Evolutionary conservation across 257 asterid species (phyloP).

Genomic region (Solanum ossicruentum): DNA sequence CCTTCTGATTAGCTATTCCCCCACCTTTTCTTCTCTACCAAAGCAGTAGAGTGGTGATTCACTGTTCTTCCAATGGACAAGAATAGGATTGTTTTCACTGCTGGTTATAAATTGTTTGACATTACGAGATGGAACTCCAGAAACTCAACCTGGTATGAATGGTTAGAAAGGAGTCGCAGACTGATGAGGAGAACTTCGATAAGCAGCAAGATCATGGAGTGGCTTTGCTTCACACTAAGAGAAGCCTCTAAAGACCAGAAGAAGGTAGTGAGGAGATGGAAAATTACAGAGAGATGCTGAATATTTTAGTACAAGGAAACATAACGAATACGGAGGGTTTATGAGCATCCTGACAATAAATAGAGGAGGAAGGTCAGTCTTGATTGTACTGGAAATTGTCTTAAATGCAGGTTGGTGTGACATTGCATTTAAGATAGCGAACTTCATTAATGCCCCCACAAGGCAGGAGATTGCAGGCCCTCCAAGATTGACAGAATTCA

Average conservation of each 20-base stretch:
- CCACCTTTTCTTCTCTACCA: background rate
- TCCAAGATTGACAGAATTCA: background rate
- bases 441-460: background rate
- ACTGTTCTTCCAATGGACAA: background rate
- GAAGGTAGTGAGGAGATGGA: background rate
- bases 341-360: background rate
- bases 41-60: background rate
- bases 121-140: background rate
- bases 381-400: background rate
- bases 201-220: background rate
- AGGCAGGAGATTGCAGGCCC: background rate
- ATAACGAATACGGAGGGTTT: background rate
- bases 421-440: background rate
- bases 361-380: background rate
- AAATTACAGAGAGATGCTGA: background rate
- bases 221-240: background rate
- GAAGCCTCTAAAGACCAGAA: background rate
- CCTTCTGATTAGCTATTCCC: background rate
- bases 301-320: background rate
- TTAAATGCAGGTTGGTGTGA: background rate
- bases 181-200: background rate
- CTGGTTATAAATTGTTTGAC: background rate
- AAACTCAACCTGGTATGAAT: background rate
- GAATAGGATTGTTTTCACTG: background rate
- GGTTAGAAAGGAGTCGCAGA: background rate